Evolutionary conservation across 306 rosid species (phyloP).

Genomic region (Rubus parviflorus): DNA sequence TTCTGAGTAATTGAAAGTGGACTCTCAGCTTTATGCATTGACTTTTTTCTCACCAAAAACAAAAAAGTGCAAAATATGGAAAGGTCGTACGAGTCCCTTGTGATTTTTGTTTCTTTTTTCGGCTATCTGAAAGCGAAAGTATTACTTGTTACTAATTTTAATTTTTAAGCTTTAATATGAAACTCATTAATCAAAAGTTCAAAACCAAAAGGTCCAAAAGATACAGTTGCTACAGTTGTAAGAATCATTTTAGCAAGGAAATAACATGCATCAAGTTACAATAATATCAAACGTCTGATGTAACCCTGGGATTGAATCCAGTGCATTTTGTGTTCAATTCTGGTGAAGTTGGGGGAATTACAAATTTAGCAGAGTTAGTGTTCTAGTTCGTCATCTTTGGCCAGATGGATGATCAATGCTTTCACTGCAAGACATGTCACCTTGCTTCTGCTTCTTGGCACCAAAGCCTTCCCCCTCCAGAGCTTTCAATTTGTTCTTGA

Average conservation of each 20-base stretch:
- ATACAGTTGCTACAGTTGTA: background rate
- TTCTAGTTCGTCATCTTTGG: constrained; percentile 9
- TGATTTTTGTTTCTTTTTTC: no score
- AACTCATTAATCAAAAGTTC: background rate
- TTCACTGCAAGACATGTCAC: constrained; percentile 37
- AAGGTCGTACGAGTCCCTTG: no score
- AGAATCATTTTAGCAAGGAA: background rate
- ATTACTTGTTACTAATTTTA: background rate
- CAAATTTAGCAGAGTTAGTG: background rate
- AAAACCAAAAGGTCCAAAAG: background rate
- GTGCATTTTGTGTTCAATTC: background rate
- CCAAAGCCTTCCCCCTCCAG: constrained; percentile 69
- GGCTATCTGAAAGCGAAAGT: no score
- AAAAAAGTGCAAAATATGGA: no score
- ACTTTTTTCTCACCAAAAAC: background rate
- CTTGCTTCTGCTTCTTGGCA: constrained; percentile 74
- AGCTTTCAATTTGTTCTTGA: constrained; percentile 83
- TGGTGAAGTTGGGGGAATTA: background rate
- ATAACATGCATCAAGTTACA: background rate
- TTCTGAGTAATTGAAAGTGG: background rate
- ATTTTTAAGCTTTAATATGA: background rate
- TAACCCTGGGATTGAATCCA: background rate
- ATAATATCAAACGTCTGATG: background rate
- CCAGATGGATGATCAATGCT: background rate
- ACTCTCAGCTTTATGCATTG: background rate